Evolutionary conservation across 306 rosid species (phyloP).

Genomic region (Pyrus bretschneideri): DNA sequence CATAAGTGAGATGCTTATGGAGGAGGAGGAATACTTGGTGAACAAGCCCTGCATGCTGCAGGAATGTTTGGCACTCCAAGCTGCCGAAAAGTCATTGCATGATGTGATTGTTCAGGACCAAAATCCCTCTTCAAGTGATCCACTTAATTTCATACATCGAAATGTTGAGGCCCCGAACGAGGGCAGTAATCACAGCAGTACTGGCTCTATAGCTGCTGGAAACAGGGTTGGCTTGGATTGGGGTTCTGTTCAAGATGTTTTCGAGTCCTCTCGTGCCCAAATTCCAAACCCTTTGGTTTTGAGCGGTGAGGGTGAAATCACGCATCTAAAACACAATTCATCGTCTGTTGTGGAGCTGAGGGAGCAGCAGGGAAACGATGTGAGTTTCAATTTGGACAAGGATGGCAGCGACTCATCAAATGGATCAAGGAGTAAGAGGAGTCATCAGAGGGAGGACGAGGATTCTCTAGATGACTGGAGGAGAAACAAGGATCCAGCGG

Average conservation of each 20-base stretch:
- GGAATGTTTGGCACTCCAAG: conserved; percentile 65
- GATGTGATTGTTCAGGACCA: conserved; percentile 49
- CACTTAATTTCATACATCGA: conserved; percentile 4
- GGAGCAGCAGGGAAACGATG: not conserved
- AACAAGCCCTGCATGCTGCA: conserved; percentile 71
- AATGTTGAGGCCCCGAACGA: conserved; percentile 18
- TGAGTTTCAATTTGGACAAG: not conserved
- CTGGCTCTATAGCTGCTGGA: conserved; percentile 20
- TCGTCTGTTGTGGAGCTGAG: not conserved
- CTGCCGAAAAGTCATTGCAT: conserved; percentile 76
- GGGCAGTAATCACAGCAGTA: conserved; percentile 9
- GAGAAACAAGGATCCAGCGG: conserved; percentile 26
- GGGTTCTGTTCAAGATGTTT: conserved; percentile 13
- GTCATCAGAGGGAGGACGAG: conserved; percentile 15
- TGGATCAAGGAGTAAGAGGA: conserved; percentile 20
- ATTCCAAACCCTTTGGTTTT: conserved; percentile 19
- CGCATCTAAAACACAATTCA: not conserved
- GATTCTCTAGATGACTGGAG: conserved; percentile 22
- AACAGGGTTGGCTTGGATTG: conserved; percentile 21
- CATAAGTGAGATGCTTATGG: conserved; percentile 76
- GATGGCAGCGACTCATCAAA: not conserved
- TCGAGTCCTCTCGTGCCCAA: not conserved
- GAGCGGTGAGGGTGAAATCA: not conserved
- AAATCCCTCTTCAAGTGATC: conserved; percentile 18
- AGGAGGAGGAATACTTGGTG: conserved; percentile 45